Conservation (phyloP, 2,329 filamentous ascomycete species). For the Ascochyta rabiei region DNA sequence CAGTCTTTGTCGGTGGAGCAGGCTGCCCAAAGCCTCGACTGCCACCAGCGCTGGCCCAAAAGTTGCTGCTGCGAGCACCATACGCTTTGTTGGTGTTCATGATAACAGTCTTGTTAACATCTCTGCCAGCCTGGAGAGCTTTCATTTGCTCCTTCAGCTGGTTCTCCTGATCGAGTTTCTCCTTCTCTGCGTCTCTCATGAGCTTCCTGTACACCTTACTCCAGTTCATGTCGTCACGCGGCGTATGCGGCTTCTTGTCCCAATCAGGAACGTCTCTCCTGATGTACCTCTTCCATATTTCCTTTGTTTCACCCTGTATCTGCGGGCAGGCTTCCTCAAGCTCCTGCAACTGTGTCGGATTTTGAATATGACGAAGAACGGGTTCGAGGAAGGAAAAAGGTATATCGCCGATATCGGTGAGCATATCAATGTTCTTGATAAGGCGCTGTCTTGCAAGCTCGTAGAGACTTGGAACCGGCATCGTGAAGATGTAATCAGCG, state of each 20-base stretch:
- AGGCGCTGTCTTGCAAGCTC: conserved; percentile 50
- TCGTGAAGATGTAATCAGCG: conserved; percentile 15
- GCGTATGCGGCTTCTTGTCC: conserved; percentile 67
- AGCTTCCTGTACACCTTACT: conserved; percentile 71
- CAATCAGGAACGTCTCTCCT: conserved; percentile 74
- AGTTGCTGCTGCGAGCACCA: conserved; percentile 23
- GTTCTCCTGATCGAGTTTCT: conserved; percentile 41
- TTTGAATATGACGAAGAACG: conserved; percentile 74
- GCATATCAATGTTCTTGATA: conserved; percentile 49
- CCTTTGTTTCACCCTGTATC: conserved; percentile 69
- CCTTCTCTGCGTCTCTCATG: conserved; percentile 48
- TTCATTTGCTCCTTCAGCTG: conserved; percentile 41
- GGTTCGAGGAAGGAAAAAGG: conserved; percentile 69
- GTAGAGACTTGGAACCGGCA: conserved; percentile 47
- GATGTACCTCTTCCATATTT: conserved; percentile 82
- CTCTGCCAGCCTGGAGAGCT: conserved; percentile 39
- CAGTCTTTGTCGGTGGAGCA: conserved; percentile 41
- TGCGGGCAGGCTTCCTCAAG: conserved; percentile 81
- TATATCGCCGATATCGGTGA: conserved; percentile 74
- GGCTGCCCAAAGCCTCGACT: conserved; percentile 34
- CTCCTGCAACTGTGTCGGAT: conserved; percentile 71
- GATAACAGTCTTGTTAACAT: conserved; percentile 40
- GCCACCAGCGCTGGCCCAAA: conserved; percentile 23
- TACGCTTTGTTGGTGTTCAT: conserved; percentile 36
- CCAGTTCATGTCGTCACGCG: conserved; percentile 72